Evolutionary conservation across 768 basidiomycete genomes (phyloP).

Genomic region (Guyanaporus albipodus): DNA sequence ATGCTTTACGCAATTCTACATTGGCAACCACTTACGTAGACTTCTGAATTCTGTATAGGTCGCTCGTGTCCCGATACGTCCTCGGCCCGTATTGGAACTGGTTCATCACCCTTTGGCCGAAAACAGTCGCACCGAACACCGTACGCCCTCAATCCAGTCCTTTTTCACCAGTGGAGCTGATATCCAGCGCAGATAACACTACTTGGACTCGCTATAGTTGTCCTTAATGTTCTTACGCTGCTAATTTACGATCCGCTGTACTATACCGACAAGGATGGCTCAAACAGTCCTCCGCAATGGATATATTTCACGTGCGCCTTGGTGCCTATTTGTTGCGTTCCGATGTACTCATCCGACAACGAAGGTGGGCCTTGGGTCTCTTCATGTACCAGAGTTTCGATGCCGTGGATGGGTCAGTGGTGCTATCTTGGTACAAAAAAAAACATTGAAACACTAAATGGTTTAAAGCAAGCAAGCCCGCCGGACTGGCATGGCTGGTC

Average conservation of each 20-base stretch:
- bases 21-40: neutral
- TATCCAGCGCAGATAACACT: constrained; percentile 71
- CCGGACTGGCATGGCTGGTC: constrained; percentile 95
- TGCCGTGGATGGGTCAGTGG: constrained; percentile 77
- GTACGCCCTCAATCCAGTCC: constrained; percentile 41
- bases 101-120: constrained; percentile 87
- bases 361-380: constrained; percentile 81
- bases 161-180: neutral
- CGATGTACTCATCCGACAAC: neutral
- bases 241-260: constrained; percentile 81
- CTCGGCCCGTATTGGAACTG: constrained; percentile 87
- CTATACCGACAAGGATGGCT: constrained; percentile 62
- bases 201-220: constrained; percentile 75
- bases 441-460: constrained; percentile 1
- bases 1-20: constrained; percentile 19
- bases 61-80: constrained; percentile 68
- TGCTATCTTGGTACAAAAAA: neutral
- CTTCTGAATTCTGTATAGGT: constrained; percentile 42
- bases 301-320: constrained; percentile 79
- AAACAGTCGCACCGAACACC: constrained; percentile 82
- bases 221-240: constrained; percentile 80
- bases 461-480: constrained; percentile 83
- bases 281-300: constrained; percentile 70
- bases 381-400: constrained; percentile 91
- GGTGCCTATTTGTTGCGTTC: neutral